phyloP scores from a whole-genome alignment of 2,329 filamentous ascomycete species.

The Colletotrichum higginsianum region DNA sequence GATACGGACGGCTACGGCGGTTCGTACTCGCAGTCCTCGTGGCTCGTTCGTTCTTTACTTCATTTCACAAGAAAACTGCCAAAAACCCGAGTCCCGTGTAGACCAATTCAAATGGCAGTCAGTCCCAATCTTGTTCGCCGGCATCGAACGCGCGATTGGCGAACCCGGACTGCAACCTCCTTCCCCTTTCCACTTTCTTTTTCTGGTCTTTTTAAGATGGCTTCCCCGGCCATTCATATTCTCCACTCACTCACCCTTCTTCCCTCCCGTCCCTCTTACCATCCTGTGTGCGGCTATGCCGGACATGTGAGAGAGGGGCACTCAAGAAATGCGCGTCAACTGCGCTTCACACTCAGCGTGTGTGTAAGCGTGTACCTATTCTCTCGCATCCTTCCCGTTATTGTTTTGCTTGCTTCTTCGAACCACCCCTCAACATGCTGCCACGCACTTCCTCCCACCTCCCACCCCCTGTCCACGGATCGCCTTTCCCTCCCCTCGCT shows the following conservation, averaged over 20 bases:
- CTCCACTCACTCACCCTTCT: not conserved
- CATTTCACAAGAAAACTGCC: not conserved
- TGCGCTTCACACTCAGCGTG: not conserved
- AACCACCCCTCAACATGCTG: constrained; percentile 6
- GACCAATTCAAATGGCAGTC: too few species aligned
- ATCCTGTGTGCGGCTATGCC: not conserved
- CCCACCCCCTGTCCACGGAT: constrained; percentile 17
- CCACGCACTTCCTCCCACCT: constrained; percentile 16
- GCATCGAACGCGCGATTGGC: not conserved
- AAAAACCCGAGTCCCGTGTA: not conserved
- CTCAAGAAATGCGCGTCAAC: not conserved
- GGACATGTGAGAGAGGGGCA: constrained; percentile 2
- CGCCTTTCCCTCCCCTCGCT: constrained; percentile 14
- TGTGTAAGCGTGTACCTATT: not conserved
- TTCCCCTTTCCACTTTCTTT: not conserved
- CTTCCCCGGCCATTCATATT: not conserved
- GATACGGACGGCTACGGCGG: not conserved
- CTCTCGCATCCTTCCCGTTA: too few species aligned
- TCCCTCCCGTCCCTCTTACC: not conserved
- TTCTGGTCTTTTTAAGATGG: not conserved
- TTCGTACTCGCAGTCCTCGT: not conserved
- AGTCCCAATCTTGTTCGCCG: not conserved
- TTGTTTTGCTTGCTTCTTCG: not conserved
- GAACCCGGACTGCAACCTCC: not conserved
- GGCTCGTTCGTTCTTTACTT: too few species aligned